Evolutionary conservation across 2,329 filamentous ascomycete genomes (phyloP).

Genomic region (Ophiostoma quercus): DNA sequence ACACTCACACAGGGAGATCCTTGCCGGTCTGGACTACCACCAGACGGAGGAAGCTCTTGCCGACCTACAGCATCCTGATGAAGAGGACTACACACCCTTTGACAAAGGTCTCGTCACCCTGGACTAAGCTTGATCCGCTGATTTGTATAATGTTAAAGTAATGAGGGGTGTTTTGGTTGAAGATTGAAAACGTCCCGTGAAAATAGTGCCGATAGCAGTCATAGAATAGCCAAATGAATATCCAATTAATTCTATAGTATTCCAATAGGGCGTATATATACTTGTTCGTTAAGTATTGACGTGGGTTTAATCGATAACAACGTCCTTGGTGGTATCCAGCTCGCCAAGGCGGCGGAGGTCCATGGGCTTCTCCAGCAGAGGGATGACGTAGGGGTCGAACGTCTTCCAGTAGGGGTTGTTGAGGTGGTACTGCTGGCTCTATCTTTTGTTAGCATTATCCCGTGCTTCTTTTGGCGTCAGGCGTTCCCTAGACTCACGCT

Average conservation of each 20-base stretch:
- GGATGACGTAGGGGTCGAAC: conserved; percentile 14
- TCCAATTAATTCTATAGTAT: background rate
- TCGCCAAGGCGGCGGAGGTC: conserved; percentile 15
- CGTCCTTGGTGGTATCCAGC: conserved; percentile 14
- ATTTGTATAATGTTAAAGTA: background rate
- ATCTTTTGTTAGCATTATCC: background rate
- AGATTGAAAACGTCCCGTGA: background rate
- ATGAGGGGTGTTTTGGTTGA: background rate
- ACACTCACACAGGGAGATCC: background rate
- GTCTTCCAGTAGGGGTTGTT: conserved; percentile 16
- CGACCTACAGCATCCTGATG: background rate
- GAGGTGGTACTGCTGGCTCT: conserved; percentile 14
- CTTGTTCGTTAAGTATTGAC: background rate
- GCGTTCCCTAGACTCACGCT: background rate
- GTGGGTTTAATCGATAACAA: background rate
- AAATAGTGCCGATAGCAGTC: background rate
- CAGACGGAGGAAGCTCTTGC: conserved; percentile 8
- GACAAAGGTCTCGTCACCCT: conserved; percentile 7
- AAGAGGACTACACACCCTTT: conserved; percentile 6
- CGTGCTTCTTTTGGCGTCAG: too few species aligned
- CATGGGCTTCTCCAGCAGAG: conserved; percentile 15
- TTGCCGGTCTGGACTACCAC: conserved; percentile 9
- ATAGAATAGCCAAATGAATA: background rate
- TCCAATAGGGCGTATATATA: background rate
- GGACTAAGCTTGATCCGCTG: background rate